phyloP scores from a whole-genome alignment of 768 basidiomycete species.

The Phlegmacium glaucopus region DNA sequence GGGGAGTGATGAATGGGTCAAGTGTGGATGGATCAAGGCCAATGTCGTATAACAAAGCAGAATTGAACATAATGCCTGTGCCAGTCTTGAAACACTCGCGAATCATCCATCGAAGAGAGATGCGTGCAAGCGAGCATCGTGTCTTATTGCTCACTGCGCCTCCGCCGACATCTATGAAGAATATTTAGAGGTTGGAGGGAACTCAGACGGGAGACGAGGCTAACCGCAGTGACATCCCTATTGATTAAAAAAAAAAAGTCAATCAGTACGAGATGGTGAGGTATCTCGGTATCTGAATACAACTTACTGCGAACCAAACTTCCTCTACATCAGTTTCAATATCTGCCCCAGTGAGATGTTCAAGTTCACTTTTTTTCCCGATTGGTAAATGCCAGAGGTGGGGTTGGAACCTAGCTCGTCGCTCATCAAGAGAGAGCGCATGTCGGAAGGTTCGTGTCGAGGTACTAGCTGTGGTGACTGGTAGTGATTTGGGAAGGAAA shows the following conservation, averaged over 20 bases:
- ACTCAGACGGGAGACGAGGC: constrained; percentile 7
- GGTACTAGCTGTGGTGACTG: constrained; percentile 54
- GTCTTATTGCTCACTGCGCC: constrained; percentile 48
- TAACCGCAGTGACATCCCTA: constrained; percentile 47
- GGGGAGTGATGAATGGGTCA: constrained; percentile 35
- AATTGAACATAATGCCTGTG: constrained; percentile 59
- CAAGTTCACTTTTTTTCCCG: constrained; percentile 17
- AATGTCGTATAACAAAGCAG: constrained; percentile 39
- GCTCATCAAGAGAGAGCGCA: constrained; percentile 62
- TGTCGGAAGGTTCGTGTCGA: constrained; percentile 61
- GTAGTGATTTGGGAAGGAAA: constrained; percentile 47
- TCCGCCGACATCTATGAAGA: constrained; percentile 53
- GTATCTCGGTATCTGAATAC: neutral
- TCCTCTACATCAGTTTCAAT: constrained; percentile 46
- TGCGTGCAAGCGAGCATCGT: constrained; percentile 46
- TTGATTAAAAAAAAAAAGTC: constrained; percentile 5
- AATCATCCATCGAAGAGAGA: constrained; percentile 68
- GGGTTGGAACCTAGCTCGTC: constrained; percentile 57
- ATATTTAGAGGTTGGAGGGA: neutral
- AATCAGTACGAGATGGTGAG: neutral
- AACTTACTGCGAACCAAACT: constrained; percentile 61
- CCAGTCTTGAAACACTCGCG: constrained; percentile 62
- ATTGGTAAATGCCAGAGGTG: too few relatives aligned
- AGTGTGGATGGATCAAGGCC: constrained; percentile 50
- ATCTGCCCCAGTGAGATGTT: constrained; percentile 4